Evolutionary conservation across 306 rosid species (phyloP), one percentile per base, ranked within the genome.

Genomic region (Pueraria montana): DNA sequence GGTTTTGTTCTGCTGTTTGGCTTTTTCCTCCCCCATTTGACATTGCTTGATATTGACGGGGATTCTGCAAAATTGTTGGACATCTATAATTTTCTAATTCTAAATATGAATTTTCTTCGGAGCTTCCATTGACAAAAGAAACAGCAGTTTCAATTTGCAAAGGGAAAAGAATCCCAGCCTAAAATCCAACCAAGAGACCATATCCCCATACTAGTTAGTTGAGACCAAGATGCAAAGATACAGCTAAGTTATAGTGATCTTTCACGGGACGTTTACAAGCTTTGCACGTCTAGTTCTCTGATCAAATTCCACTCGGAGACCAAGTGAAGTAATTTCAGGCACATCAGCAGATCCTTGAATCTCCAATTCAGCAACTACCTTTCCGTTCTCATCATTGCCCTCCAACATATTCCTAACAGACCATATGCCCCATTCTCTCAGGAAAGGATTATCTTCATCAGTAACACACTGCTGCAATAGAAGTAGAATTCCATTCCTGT

Each of bases 381-480:
- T 88, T 79, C 90, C 88, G 68, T 96, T 93, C 86, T 95, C 98
- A 69, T 83, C 75, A 55, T 91, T 93, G 5, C 88, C 90, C 83
- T 92, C 94, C 76, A 96, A 81, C 84, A 93, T 59, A 80, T 93
- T 92, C 89, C 97, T 93, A 68, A 89, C 87, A 23, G 81, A 84
- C 93, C 97, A 94, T 84, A 91, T 86, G 53, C 95, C 96, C 94
- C 99, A 92, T 83, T 96, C 98, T 87, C 97, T 96, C 79, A 92
- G 61, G 85, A 82, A 96, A 8, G 96, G 97, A 74, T 92, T 92
- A 42, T 18, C 96, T 27, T 96, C 94, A 71, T 96, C 98, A 23
- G 86, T 69, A 64, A 92, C 96, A 87, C 97, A 92, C 79, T 93
- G 94, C 83, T 93, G 99, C 69, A 93, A 84, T 53, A 93, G 88